Evolutionary conservation across 2,329 filamentous ascomycete genomes (phyloP).

Genomic region (Aspergillus sclerotialis): DNA sequence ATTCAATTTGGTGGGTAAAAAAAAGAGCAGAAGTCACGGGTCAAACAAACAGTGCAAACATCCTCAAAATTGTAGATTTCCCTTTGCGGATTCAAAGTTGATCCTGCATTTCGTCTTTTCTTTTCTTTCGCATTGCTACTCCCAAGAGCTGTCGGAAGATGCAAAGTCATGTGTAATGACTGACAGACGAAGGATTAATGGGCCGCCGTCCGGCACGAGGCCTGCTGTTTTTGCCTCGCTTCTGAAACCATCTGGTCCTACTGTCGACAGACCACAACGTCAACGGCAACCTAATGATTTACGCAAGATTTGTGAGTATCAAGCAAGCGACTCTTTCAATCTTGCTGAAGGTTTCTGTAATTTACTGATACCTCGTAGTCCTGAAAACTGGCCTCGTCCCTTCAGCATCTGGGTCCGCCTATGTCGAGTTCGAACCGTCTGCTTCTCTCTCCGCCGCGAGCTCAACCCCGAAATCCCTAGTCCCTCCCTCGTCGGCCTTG

Average conservation of each 20-base stretch:
- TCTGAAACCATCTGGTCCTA: conserved; percentile 40
- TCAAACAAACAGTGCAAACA: conserved; percentile 35
- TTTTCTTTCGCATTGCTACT: conserved; percentile 1
- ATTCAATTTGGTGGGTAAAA: conserved; percentile 6
- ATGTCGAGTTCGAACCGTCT: conserved; percentile 45
- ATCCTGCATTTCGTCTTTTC: conserved; percentile 5
- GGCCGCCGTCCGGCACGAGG: conserved; percentile 68
- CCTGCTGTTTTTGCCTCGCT: conserved; percentile 61
- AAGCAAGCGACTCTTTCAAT: conserved; percentile 13
- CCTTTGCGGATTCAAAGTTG: conserved; percentile 19
- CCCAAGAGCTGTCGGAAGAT: conserved; percentile 2
- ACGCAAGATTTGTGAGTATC: conserved; percentile 83
- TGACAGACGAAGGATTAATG: conserved; percentile 86
- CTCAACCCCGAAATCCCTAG: conserved; percentile 41
- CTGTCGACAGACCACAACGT: conserved; percentile 45
- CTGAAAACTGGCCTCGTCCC: conserved; percentile 88
- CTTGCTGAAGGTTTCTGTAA: neutral
- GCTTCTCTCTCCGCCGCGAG: conserved; percentile 37
- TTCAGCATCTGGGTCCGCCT: conserved; percentile 88
- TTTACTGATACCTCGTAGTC: conserved; percentile 50
- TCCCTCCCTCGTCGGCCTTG: conserved; percentile 57
- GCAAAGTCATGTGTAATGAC: conserved; percentile 49
- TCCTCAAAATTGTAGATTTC: conserved; percentile 26
- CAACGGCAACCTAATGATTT: conserved; percentile 62
- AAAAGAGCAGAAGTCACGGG: neutral